Evolutionary conservation across 805 yeast genomes (phyloP), one percentile per base, ranked within the genome.

Genomic region (Candida fluviatilis): DNA sequence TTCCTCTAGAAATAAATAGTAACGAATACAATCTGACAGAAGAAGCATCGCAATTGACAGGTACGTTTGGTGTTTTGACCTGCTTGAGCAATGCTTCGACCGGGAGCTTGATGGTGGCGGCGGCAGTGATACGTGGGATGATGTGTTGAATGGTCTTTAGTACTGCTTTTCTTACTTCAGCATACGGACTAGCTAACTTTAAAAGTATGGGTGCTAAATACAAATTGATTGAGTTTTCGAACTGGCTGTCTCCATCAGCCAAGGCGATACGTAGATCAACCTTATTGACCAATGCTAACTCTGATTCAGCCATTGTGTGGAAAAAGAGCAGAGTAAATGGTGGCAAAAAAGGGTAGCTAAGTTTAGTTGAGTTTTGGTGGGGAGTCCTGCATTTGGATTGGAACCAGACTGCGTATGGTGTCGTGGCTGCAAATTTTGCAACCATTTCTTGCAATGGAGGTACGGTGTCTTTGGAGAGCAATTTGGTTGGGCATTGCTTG

Each of bases 241-340:
- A 73, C 51, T 83, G 84, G 2, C 60, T 69, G 34, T 82, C 84
- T 0, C 81, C 66, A 35, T 75, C 76, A 0, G 97, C 86, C 30
- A 91, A 63, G 1, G 95, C 91, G 14, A 91, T 69, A 28, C 87
- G 68, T 35, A 90, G 73, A 57, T 90, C 97, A 1, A 86, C 96
- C 54, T 81, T 84, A 50, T 81, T 80, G 27, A 86, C 71, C 40
- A 85, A 61, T 1, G 74, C 69, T 34, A 80, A 58, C 51, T 86
- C 95, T 26, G 72, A 62, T 29, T 60, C 69, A 18, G 55, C 52
- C 63, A 58, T 56, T 24, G 26, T 48, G 21, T 21, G 24, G 13
- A 28, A 33, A 16, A 33, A 21, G 28, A 33, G 4, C 17, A 14
- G 5, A 12, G 24, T 21, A 11, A 15, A 36, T 41, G 35, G 45